A percentile compares a stretch with the other conserved stretches of the same genome.
These are phyloP conservation scores for Saccharum officinarum DNA, from an alignment of 176 grass and related monocot species.

Conservation along the genomic window DNA sequence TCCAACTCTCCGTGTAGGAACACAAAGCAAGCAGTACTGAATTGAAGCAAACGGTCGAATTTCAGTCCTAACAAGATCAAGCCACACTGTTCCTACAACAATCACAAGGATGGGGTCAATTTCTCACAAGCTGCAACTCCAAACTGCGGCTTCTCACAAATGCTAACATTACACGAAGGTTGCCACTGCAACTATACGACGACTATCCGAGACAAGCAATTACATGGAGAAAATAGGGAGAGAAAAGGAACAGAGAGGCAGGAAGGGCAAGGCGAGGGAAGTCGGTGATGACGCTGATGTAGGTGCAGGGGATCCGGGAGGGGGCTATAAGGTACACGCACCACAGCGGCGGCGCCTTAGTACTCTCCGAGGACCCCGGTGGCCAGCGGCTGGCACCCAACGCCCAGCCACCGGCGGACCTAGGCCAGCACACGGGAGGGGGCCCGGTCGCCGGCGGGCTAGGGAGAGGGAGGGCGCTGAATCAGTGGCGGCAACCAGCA, in stretches of 20 bases:
- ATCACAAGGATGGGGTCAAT: not conserved
- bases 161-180: not conserved
- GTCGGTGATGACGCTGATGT: constrained; percentile 85
- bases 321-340: constrained; percentile 31
- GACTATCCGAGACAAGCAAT: not conserved
- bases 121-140: not conserved
- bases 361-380: too few species aligned
- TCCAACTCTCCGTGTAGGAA: not conserved
- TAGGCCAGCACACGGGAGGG: too few species aligned
- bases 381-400: too few species aligned
- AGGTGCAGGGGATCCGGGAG: constrained; percentile 50
- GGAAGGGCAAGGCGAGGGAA: constrained; percentile 44
- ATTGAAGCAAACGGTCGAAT: not conserved
- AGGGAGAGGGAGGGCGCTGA: too few species aligned
- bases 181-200: not conserved
- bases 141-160: not conserved
- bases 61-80: not conserved
- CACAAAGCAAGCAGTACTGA: not conserved
- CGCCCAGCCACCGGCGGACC: too few species aligned
- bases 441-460: too few species aligned
- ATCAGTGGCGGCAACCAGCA: too few species aligned
- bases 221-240: too few species aligned
- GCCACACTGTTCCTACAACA: not conserved
- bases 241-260: not conserved
- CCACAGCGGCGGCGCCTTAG: too few species aligned